These are phyloP conservation scores for Alloascoidea africana DNA, from an alignment of 805 yeast species.

Conservation along the genomic window DNA sequence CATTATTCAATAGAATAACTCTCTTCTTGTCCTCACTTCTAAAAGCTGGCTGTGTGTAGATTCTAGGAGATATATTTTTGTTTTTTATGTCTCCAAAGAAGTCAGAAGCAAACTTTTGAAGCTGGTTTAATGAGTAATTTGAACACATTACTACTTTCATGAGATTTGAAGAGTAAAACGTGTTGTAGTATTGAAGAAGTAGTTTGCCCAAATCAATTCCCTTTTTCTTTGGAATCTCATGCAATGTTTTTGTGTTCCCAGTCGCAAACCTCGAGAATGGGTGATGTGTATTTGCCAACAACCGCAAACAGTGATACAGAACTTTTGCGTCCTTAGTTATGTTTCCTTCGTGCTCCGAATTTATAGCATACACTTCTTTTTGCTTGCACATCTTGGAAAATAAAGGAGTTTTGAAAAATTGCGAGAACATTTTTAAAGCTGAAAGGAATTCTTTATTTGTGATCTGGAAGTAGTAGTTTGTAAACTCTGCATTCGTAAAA, in stretches of 20 bases:
- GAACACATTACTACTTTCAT: constrained; percentile 30
- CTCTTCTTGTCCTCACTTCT: background rate
- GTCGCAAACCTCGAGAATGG: constrained; percentile 43
- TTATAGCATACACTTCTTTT: constrained; percentile 46
- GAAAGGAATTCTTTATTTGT: constrained; percentile 34
- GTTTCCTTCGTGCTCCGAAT: constrained; percentile 46
- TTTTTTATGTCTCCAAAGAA: constrained; percentile 1
- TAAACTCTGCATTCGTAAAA: constrained; percentile 38
- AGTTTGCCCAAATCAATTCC: constrained; percentile 36
- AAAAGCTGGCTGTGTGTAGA: background rate
- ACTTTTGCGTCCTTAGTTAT: constrained; percentile 42
- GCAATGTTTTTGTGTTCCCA: constrained; percentile 35
- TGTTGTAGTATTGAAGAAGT: constrained; percentile 29
- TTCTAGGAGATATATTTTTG: background rate
- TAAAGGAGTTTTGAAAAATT: constrained; percentile 39
- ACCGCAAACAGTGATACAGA: constrained; percentile 36
- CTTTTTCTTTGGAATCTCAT: constrained; percentile 24
- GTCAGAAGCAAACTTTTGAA: background rate
- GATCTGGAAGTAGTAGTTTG: constrained; percentile 42
- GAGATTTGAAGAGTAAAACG: constrained; percentile 34
- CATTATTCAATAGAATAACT: background rate
- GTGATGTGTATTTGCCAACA: constrained; percentile 29
- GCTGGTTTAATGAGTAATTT: constrained; percentile 1
- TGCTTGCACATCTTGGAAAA: constrained; percentile 38
- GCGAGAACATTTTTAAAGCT: constrained; percentile 43